Evolutionary conservation across 352 stramenopile genomes (phyloP).

Genomic region (Halophytophthora polymorphica): DNA sequence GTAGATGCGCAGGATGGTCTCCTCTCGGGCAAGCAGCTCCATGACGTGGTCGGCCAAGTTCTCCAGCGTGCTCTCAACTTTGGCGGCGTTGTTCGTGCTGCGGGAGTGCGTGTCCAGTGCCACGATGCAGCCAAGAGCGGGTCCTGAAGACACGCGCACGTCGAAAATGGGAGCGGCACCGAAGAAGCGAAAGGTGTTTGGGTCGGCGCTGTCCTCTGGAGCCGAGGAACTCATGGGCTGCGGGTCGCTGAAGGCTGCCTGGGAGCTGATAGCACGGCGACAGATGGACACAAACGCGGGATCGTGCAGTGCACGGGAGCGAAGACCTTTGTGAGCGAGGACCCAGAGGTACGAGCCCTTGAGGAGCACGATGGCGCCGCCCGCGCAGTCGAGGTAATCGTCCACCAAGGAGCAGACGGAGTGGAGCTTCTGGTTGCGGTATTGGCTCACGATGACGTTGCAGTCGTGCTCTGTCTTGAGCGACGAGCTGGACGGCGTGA

Average conservation of each 20-base stretch:
- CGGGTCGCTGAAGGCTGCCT: slow-evolving; percentile 47
- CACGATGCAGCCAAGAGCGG: slow-evolving; percentile 56
- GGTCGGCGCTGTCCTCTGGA: slow-evolving; percentile 4
- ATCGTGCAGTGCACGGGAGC: slow-evolving; percentile 45
- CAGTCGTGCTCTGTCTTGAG: slow-evolving; percentile 27
- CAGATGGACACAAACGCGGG: slow-evolving; percentile 61
- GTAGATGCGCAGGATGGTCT: slow-evolving; percentile 60
- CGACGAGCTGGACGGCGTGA: slow-evolving; percentile 32
- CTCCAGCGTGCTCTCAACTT: slow-evolving; percentile 58
- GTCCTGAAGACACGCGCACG: slow-evolving; percentile 23
- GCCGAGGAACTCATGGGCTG: slow-evolving; percentile 23
- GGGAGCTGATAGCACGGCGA: slow-evolving; percentile 34
- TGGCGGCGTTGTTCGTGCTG: slow-evolving; percentile 27
- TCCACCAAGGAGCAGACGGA: slow-evolving; percentile 63
- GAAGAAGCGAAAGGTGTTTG: slow-evolving; percentile 58
- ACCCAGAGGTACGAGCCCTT: slow-evolving; percentile 63
- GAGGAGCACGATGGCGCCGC: slow-evolving; percentile 61
- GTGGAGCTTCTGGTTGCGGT: slow-evolving; percentile 66
- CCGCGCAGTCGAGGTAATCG: slow-evolving; percentile 71
- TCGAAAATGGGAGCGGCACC: slow-evolving; percentile 49
- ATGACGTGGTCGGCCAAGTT: slow-evolving; percentile 61
- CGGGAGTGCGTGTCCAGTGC: slow-evolving; percentile 50
- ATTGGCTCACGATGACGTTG: slow-evolving; percentile 72
- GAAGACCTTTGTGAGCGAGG: slow-evolving; percentile 56
- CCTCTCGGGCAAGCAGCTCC: slow-evolving; percentile 52